Evolutionary conservation across 1,284 basidiomycete genomes (phyloP).

Genomic region (Cutaneotrichosporon sp.): DNA sequence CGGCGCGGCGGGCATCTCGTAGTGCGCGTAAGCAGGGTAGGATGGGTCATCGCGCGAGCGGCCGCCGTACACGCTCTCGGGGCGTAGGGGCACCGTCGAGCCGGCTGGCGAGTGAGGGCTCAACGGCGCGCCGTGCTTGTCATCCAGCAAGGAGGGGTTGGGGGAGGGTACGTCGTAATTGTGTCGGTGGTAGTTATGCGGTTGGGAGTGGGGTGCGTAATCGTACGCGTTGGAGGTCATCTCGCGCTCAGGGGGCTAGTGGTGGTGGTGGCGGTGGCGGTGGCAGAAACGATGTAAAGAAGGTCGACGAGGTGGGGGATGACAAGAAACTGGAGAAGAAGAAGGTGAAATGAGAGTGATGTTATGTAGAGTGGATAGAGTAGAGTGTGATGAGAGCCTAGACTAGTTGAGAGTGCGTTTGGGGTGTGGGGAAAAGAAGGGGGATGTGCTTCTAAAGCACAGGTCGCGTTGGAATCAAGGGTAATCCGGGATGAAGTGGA

Average conservation of each 20-base stretch:
- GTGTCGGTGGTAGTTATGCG: background rate
- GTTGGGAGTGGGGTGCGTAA: background rate
- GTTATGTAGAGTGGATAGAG: too few relatives aligned
- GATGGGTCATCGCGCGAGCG: background rate
- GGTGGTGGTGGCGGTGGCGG: background rate
- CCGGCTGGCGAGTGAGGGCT: background rate
- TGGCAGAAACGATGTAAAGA: background rate
- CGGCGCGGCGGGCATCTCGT: slow-evolving; percentile 6
- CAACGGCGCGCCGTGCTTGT: background rate
- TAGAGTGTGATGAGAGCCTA: background rate
- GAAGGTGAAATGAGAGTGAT: background rate
- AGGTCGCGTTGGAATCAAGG: background rate
- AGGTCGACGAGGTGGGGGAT: background rate
- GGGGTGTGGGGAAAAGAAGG: background rate
- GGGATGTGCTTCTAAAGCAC: background rate
- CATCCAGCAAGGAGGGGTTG: background rate
- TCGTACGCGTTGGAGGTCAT: background rate
- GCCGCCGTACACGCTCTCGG: background rate
- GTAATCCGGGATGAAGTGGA: background rate
- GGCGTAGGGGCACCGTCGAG: background rate
- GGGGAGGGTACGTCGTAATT: background rate
- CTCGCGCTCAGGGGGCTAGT: background rate
- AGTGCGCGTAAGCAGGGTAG: slow-evolving; percentile 17
- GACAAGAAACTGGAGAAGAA: background rate
- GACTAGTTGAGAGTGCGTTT: background rate